Evolutionary conservation across 257 asterid genomes (phyloP).

Genomic region (Prunella vulgaris): DNA sequence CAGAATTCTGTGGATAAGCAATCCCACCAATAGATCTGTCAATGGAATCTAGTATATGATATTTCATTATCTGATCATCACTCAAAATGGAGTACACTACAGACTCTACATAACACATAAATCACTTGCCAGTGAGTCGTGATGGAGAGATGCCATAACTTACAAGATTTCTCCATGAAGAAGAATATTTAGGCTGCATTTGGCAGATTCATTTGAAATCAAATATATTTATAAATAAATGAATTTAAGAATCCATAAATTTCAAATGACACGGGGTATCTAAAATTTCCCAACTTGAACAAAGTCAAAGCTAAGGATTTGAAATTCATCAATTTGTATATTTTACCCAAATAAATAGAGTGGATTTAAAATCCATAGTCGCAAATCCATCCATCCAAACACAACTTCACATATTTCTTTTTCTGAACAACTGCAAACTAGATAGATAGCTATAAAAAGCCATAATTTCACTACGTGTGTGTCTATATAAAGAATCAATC

Average conservation of each 20-base stretch:
- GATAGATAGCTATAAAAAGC: background rate
- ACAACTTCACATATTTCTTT: background rate
- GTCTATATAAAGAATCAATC: background rate
- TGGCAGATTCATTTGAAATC: no score
- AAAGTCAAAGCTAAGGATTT: no score
- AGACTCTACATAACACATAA: background rate
- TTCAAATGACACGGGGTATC: no score
- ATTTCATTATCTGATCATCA: slow-evolving; percentile 18
- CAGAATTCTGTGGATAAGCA: slow-evolving; percentile 61
- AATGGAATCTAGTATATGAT: slow-evolving; percentile 23
- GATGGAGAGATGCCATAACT: background rate
- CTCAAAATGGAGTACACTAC: background rate
- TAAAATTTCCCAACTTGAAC: no score
- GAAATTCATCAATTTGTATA: no score
- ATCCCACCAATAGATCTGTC: slow-evolving; percentile 87
- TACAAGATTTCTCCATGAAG: background rate
- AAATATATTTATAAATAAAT: no score
- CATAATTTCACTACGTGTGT: background rate
- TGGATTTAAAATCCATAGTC: no score
- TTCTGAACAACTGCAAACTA: background rate
- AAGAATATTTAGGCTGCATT: background rate
- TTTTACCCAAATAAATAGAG: no score
- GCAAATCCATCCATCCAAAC: no score
- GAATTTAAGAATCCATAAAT: no score
- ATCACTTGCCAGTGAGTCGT: background rate